phyloP scores from a whole-genome alignment of 768 basidiomycete species.

The Naematelia encephala region DNA sequence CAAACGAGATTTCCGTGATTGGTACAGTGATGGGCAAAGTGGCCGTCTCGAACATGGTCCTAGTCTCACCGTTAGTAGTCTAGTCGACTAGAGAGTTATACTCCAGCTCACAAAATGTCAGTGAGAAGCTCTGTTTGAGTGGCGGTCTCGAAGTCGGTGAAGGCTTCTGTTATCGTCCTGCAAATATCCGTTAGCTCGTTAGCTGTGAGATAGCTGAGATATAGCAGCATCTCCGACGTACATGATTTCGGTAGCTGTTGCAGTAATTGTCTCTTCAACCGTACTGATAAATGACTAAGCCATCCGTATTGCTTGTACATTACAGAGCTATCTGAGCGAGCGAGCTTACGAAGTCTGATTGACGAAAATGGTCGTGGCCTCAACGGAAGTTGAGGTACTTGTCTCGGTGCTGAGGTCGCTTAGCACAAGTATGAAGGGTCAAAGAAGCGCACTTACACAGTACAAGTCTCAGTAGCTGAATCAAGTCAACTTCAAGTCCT shows the following conservation, averaged over 20 bases:
- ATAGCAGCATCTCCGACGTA: too few relatives aligned
- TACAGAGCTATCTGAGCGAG: too few relatives aligned
- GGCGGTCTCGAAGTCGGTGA: slow-evolving; percentile 7
- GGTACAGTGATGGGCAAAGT: background rate
- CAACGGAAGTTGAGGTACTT: slow-evolving; percentile 2
- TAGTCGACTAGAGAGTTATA: background rate
- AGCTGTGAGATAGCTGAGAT: too few relatives aligned
- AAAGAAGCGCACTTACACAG: slow-evolving; percentile 1
- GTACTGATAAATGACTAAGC: background rate
- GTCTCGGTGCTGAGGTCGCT: background rate
- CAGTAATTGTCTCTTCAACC: background rate
- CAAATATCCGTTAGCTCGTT: too few relatives aligned
- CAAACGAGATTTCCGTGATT: background rate
- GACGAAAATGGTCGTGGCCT: slow-evolving; percentile 5
- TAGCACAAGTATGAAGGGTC: background rate
- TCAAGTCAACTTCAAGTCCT: background rate
- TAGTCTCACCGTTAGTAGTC: background rate
- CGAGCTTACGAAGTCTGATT: slow-evolving; percentile 9
- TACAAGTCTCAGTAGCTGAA: slow-evolving; percentile 13
- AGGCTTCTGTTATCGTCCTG: slow-evolving; percentile 9
- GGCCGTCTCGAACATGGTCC: slow-evolving; percentile 5
- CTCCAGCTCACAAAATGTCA: background rate
- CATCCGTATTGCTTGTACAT: slow-evolving; percentile 7
- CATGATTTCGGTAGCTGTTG: slow-evolving; percentile 10
- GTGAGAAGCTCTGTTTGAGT: background rate